These are phyloP conservation scores for Pyronema domesticum DNA, from an alignment of 495 filamentous ascomycete species.

Conservation along the genomic window DNA sequence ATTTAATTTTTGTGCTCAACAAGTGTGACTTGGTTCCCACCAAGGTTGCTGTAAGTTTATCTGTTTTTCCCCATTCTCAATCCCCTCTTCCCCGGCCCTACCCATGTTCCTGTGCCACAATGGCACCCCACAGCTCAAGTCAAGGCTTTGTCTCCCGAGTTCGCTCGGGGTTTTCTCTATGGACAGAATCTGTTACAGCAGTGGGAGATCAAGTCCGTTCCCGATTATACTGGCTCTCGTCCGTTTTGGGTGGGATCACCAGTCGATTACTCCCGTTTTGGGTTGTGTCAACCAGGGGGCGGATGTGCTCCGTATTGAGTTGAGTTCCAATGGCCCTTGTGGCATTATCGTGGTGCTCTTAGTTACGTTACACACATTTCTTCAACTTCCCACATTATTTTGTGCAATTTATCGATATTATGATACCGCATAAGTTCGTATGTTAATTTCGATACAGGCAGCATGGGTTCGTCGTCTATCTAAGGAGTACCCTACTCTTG, in stretches of 20 bases:
- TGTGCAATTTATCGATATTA: neutral
- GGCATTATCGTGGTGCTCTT: conserved; percentile 61
- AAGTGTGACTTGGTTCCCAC: conserved; percentile 95
- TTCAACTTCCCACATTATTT: conserved; percentile 5
- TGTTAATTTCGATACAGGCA: conserved; percentile 36
- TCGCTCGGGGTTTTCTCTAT: conserved; percentile 30
- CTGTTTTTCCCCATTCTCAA: neutral
- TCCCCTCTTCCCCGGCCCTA: conserved; percentile 9
- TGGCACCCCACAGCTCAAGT: conserved; percentile 52
- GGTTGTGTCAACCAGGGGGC: conserved; percentile 28
- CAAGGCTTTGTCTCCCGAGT: conserved; percentile 51
- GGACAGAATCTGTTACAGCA: conserved; percentile 91
- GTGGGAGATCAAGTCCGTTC: conserved; percentile 75
- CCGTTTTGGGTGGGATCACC: conserved; percentile 33
- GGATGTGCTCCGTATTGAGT: conserved; percentile 48
- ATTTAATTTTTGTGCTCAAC: conserved; percentile 80
- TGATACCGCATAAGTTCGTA: neutral
- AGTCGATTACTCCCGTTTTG: conserved; percentile 76
- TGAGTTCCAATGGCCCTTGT: conserved; percentile 23
- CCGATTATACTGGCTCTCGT: conserved; percentile 34
- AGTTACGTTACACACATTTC: conserved; percentile 91
- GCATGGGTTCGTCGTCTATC: conserved; percentile 66
- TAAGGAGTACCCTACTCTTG: conserved; percentile 78
- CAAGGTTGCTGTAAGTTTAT: conserved; percentile 68
- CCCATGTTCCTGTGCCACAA: conserved; percentile 8